Percentiles rank a stretch among this genome's conserved stretches.
phyloP scores from a whole-genome alignment of 345 rosid species.

The Acer saccharum region DNA sequence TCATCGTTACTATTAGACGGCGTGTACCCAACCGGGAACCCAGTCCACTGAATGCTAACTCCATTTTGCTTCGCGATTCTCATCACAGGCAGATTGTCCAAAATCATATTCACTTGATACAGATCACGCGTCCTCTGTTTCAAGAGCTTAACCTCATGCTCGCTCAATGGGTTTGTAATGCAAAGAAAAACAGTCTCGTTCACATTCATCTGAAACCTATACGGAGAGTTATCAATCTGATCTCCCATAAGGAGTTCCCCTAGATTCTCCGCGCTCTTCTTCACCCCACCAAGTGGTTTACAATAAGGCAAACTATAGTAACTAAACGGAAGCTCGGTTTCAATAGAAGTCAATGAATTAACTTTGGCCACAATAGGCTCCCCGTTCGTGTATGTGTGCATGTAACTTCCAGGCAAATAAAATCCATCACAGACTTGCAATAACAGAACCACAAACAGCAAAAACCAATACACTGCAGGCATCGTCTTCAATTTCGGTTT shows the following conservation, averaged over 20 bases:
- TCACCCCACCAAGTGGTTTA: slow-evolving; percentile 52
- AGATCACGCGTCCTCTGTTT: slow-evolving; percentile 79
- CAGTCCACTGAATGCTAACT: slow-evolving; percentile 81
- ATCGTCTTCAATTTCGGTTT: slow-evolving; percentile 23
- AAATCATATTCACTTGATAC: slow-evolving; percentile 88
- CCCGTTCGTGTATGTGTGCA: slow-evolving; percentile 64
- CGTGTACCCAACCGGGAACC: slow-evolving; percentile 75
- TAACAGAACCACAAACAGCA: slow-evolving; percentile 45
- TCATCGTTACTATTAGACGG: slow-evolving; percentile 71
- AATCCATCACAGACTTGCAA: slow-evolving; percentile 58
- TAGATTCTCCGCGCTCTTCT: slow-evolving; percentile 86
- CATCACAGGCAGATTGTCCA: slow-evolving; percentile 85
- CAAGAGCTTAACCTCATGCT: slow-evolving; percentile 82
- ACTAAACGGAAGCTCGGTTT: slow-evolving; percentile 83
- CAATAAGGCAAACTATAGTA: slow-evolving; percentile 87
- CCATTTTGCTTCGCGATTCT: slow-evolving; percentile 71
- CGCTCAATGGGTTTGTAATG: slow-evolving; percentile 55
- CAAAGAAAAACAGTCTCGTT: slow-evolving; percentile 77
- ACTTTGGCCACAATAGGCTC: slow-evolving; percentile 65
- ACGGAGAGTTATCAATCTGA: slow-evolving; percentile 88
- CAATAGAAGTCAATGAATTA: slow-evolving; percentile 89
- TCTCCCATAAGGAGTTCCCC: slow-evolving; percentile 93
- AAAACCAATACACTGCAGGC: slow-evolving; percentile 38
- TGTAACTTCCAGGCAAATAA: slow-evolving; percentile 86
- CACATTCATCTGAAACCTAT: slow-evolving; percentile 65